Percentiles rank a stretch among this genome's conserved stretches.
Conservation (phyloP, 2,329 filamentous ascomycete species). For the Colletotrichum aenigma region DNA sequence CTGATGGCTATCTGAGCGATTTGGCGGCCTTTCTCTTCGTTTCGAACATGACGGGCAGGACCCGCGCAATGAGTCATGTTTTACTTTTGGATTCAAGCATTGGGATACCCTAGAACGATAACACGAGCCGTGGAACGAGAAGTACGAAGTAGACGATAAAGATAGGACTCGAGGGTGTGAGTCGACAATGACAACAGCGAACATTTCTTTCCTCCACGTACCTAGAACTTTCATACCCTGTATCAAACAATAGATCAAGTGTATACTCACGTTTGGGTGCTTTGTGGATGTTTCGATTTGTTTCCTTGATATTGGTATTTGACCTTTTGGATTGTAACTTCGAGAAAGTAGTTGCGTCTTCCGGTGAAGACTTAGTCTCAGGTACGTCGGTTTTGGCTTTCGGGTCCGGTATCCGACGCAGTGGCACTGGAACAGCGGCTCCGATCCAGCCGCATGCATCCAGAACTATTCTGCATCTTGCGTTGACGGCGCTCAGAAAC, state of each 20-base stretch:
- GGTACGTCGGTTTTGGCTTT: background rate
- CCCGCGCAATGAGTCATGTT: conserved; percentile 2
- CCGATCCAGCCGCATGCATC: background rate
- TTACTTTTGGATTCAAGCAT: conserved; percentile 9
- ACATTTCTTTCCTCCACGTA: background rate
- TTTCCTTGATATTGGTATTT: background rate
- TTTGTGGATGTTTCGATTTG: too few species aligned
- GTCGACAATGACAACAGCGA: background rate
- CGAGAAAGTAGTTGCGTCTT: background rate
- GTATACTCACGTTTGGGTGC: background rate
- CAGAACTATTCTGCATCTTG: background rate
- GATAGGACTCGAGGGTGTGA: background rate
- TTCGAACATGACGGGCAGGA: conserved; percentile 14
- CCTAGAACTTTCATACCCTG: conserved; percentile 7
- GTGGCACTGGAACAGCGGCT: background rate
- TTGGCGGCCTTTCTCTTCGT: background rate
- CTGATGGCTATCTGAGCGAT: background rate
- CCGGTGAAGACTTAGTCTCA: background rate
- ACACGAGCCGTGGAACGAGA: background rate
- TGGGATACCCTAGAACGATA: conserved; percentile 21
- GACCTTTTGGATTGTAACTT: background rate
- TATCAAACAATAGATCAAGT: background rate
- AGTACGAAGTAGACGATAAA: conserved; percentile 25
- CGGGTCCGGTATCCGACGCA: background rate
- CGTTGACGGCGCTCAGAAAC: background rate